Conservation (phyloP, 1,284 basidiomycete species). For the Bondarzewia mesenterica region DNA sequence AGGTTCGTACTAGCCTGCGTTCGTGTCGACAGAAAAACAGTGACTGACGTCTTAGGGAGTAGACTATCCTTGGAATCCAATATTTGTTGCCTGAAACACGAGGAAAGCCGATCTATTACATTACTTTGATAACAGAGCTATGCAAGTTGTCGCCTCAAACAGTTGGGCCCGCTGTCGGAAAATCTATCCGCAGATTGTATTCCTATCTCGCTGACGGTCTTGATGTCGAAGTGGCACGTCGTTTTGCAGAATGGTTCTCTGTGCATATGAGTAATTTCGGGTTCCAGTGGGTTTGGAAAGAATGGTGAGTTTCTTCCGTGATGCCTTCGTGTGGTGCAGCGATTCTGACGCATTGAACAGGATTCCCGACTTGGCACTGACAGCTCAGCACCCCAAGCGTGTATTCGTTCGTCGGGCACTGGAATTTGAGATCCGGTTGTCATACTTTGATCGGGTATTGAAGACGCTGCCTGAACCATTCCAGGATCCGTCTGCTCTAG, state of each 20-base stretch:
- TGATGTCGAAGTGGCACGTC: slow-evolving; percentile 75
- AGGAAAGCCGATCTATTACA: slow-evolving; percentile 82
- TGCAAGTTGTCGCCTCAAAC: slow-evolving; percentile 89
- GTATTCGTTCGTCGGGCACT: slow-evolving; percentile 84
- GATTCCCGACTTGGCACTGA: slow-evolving; percentile 77
- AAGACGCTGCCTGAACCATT: slow-evolving; percentile 84
- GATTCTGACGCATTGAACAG: no score
- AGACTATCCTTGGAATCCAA: slow-evolving; percentile 69
- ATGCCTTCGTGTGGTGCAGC: no score
- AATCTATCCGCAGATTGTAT: slow-evolving; percentile 88
- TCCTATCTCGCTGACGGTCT: slow-evolving; percentile 68
- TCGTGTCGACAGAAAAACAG: background rate
- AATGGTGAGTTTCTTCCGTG: slow-evolving; percentile 62
- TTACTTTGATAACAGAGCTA: slow-evolving; percentile 84
- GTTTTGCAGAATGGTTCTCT: slow-evolving; percentile 93
- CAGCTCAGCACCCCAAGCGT: slow-evolving; percentile 75
- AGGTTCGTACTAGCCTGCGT: no score
- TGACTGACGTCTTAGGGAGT: no score
- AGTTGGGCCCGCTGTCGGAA: slow-evolving; percentile 93
- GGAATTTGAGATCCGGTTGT: slow-evolving; percentile 86
- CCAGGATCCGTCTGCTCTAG: slow-evolving; percentile 54
- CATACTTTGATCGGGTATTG: slow-evolving; percentile 90
- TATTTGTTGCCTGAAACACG: slow-evolving; percentile 74
- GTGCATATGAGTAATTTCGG: slow-evolving; percentile 97
- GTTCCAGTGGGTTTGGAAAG: slow-evolving; percentile 99